Base-by-base conservation (phyloP, 768 basidiomycete species). In the Suillus weaverae region DNA sequence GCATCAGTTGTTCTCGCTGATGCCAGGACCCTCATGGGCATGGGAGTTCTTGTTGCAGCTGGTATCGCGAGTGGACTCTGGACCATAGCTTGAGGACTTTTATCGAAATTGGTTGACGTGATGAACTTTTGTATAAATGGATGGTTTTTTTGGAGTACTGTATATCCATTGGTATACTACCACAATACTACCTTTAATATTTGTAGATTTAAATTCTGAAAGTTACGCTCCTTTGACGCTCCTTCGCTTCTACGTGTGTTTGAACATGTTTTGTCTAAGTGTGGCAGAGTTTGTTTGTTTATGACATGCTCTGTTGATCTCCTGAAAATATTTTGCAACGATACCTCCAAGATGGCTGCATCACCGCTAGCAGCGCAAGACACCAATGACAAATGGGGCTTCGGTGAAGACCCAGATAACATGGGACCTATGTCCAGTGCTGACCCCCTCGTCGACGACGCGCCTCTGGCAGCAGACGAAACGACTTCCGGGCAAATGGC, bases 391-490 rank as follows among this genome's bases (percentile, higher is more conserved):
- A 83, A 79, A 72, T 87, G 86, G 86, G 79, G 75, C 67, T 76
- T 82, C 67, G 77, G 75, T 67, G 77, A 77, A 70, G 77, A 85
- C 74, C 78, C 82, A 72, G 82, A 81, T 65, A 74, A 83, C 74
- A 76, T 85, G 76, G 76, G 76, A 3, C 79, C 85, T 71, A 78
- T 76, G 61, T 82, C 85, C 68, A 83, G 71, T 74, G 79, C 66
- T 74, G 81, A 78, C 65, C 82, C 84, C 75, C 81, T 82, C 67
- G 71, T 79, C 60, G 81, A 82, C 73, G 84, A 82, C 43, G 61
- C 68, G 60, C 72, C 76, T 77, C 68, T 75, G 33, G 59, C 68
- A 60, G 38, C 55, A 33, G 72, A 76, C 43, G 64, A 72, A 9
- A 46, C 64, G 62, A 73, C 67, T 67, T 43, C 64, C 26, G 50